A percentile compares a stretch with the other conserved stretches of the same genome.
These are phyloP conservation scores for Ustilago esculenta DNA, from an alignment of 1,284 basidiomycete genomes.

Conservation along the genomic window DNA sequence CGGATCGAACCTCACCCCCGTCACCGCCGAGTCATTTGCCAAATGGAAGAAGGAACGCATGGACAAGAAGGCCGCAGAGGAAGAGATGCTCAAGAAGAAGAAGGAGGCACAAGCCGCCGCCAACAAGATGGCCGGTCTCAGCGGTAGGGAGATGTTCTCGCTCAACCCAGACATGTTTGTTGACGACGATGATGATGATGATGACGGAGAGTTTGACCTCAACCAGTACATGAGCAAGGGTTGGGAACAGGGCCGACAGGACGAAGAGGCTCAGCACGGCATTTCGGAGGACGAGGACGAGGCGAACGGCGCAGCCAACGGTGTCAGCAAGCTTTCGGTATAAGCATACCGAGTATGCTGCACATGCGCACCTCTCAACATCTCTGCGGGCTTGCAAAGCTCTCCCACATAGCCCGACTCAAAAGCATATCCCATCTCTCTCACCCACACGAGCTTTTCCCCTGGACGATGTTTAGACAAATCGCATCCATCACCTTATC, in stretches of 20 bases:
- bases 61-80: slow-evolving; percentile 77
- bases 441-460: too few species aligned
- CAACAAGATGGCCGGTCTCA: slow-evolving; percentile 92
- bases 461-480: too few species aligned
- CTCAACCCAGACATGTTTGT: slow-evolving; percentile 96
- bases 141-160: slow-evolving; percentile 88
- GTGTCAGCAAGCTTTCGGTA: slow-evolving; percentile 17
- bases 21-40: slow-evolving; percentile 92
- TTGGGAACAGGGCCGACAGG: slow-evolving; percentile 61
- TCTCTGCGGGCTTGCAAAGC: too few species aligned
- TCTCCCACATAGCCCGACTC: neutral
- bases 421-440: too few species aligned
- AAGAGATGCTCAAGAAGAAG: slow-evolving; percentile 87
- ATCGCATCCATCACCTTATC: too few species aligned
- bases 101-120: slow-evolving; percentile 86
- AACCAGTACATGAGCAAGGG: slow-evolving; percentile 56
- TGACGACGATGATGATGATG: slow-evolving; percentile 72
- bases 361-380: too few species aligned
- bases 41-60: slow-evolving; percentile 81
- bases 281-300: slow-evolving; percentile 37
- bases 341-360: too few species aligned
- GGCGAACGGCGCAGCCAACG: slow-evolving; percentile 6
- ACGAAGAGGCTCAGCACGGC: slow-evolving; percentile 39
- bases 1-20: slow-evolving; percentile 80
- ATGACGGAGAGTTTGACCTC: slow-evolving; percentile 57